A percentile compares a stretch with the other conserved stretches of the same genome.
phyloP scores from a whole-genome alignment of 331 rosid genomes.

The Telfairia occidentalis region DNA sequence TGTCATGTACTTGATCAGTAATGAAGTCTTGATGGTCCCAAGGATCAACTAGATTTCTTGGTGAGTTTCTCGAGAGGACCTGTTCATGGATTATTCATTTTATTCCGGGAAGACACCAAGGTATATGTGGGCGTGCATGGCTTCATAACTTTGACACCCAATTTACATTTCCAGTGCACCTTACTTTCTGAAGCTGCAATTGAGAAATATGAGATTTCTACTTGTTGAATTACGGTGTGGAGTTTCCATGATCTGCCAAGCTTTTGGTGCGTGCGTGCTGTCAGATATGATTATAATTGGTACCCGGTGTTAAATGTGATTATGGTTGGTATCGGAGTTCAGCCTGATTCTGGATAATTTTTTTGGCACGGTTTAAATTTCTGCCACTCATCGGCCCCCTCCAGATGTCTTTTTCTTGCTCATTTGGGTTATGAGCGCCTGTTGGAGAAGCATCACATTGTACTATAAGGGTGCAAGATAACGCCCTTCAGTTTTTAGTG shows the following conservation, averaged over 20 bases:
- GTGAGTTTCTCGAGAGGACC: neutral
- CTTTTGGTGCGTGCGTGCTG: slow-evolving; percentile 3
- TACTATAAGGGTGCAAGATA: neutral
- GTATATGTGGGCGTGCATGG: neutral
- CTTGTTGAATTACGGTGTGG: neutral
- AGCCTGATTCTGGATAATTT: neutral
- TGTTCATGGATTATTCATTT: neutral
- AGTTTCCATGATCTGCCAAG: slow-evolving; percentile 2
- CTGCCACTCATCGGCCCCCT: neutral
- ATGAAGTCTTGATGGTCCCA: neutral
- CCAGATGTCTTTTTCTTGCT: slow-evolving; percentile 2
- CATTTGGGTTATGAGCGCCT: neutral
- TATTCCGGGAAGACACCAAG: neutral
- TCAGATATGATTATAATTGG: slow-evolving; percentile 6
- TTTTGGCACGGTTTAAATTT: neutral
- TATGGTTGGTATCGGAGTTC: neutral
- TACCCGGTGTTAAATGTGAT: neutral
- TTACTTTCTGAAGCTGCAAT: slow-evolving; percentile 11
- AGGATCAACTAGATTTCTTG: neutral
- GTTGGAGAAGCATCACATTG: slow-evolving; percentile 8
- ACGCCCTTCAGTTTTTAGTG: slow-evolving; percentile 11
- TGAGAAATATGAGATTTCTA: neutral
- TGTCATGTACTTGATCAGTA: neutral
- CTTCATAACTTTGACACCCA: neutral
- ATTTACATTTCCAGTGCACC: slow-evolving; percentile 1